Conservation (phyloP, 2,329 filamentous ascomycete species). For the Cyphellophora europaea region DNA sequence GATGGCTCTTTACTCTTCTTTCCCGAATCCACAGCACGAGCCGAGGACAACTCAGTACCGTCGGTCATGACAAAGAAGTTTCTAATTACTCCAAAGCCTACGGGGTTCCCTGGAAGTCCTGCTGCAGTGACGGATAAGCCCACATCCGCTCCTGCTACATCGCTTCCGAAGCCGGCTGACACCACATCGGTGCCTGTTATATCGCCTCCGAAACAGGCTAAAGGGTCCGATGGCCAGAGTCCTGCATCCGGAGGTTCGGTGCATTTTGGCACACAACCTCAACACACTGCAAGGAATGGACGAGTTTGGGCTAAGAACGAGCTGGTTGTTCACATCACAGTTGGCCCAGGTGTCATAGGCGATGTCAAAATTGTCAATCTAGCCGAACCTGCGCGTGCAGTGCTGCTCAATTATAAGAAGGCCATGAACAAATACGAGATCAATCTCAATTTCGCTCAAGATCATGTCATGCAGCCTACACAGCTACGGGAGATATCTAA, state of each 20-base stretch:
- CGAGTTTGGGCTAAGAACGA: conserved; percentile 5
- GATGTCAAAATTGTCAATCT: conserved; percentile 10
- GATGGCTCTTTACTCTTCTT: background rate
- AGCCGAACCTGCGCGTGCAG: conserved; percentile 1
- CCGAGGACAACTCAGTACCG: background rate
- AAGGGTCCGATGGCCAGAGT: background rate
- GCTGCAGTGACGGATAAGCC: background rate
- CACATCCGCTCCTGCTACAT: background rate
- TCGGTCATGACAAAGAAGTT: background rate
- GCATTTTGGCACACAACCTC: background rate
- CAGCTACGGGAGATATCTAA: background rate
- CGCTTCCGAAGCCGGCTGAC: background rate
- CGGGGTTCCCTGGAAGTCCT: background rate
- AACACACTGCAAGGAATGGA: conserved; percentile 5
- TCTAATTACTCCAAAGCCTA: background rate
- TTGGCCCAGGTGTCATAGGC: conserved; percentile 8
- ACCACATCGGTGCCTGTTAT: background rate
- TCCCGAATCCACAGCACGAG: background rate
- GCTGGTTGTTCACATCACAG: conserved; percentile 9
- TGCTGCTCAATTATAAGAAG: background rate
- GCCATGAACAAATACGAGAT: background rate
- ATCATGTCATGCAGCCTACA: conserved; percentile 24
- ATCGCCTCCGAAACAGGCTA: background rate
- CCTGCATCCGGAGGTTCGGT: background rate
- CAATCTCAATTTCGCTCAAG: conserved; percentile 30